These are phyloP conservation scores for Parastagonospora nodorum DNA, from an alignment of 2,329 filamentous ascomycete species.

Conservation along the genomic window DNA sequence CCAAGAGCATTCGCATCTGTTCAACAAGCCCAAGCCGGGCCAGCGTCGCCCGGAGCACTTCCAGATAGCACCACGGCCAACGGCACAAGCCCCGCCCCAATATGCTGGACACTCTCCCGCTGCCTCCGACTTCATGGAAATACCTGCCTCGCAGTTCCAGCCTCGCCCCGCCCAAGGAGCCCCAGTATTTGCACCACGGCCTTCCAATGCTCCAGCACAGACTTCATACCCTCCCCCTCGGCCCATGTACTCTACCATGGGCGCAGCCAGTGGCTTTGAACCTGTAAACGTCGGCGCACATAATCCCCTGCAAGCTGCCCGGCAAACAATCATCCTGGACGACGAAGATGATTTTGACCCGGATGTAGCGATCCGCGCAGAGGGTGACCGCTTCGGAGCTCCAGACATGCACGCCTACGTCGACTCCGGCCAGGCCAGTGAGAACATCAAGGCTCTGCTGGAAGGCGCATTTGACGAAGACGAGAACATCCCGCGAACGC, in stretches of 20 bases:
- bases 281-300: constrained; percentile 38
- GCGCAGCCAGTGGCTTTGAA: constrained; percentile 48
- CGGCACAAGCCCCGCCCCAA: constrained; percentile 19
- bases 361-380: constrained; percentile 52
- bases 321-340: constrained; percentile 48
- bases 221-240: constrained; percentile 57
- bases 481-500: constrained; percentile 56
- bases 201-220: constrained; percentile 51
- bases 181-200: constrained; percentile 54
- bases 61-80: constrained; percentile 34
- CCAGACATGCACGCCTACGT: constrained; percentile 66
- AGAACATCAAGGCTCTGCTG: constrained; percentile 79
- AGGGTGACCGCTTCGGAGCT: constrained; percentile 57
- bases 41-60: constrained; percentile 58
- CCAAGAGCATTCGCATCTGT: constrained; percentile 47
- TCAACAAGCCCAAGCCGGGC: constrained; percentile 59
- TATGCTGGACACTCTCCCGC: constrained; percentile 21
- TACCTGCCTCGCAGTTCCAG: constrained; percentile 41
- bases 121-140: constrained; percentile 42
- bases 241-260: constrained; percentile 59
- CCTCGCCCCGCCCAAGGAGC: constrained; percentile 27
- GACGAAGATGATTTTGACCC: constrained; percentile 56
- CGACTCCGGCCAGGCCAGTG: constrained; percentile 72
- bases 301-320: constrained; percentile 34
- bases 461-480: constrained; percentile 81